A percentile compares a stretch with the other conserved stretches of the same genome.
Evolutionary conservation across 495 filamentous ascomycete genomes (phyloP).

Genomic region (Xylaria telfairii): DNA sequence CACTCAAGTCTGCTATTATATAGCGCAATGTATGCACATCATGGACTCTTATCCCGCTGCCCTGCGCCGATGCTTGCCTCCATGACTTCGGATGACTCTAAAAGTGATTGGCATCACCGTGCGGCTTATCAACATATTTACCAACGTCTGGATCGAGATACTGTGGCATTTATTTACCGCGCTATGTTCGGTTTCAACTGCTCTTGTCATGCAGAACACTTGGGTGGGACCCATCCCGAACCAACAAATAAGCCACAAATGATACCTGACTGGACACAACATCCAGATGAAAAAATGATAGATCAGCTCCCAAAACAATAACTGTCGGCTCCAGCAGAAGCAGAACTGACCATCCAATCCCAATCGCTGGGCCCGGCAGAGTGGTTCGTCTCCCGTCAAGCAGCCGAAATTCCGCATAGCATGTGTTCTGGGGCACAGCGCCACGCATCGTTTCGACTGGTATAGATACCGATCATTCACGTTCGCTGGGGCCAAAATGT

Average conservation of each 20-base stretch:
- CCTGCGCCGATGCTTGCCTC: not conserved
- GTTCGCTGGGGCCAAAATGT: not conserved
- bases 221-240: not conserved
- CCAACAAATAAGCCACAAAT: slow-evolving; percentile 11
- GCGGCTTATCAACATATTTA: not conserved
- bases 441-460: not conserved
- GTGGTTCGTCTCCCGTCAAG: slow-evolving; percentile 11
- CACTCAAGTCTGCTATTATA: not conserved
- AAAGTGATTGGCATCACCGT: not conserved
- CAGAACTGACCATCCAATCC: slow-evolving; percentile 10
- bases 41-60: not conserved
- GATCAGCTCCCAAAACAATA: not conserved
- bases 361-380: slow-evolving; percentile 12
- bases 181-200: slow-evolving; percentile 3
- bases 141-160: not conserved
- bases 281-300: not conserved
- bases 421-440: not conserved
- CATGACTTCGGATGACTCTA: not conserved
- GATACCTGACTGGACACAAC: not conserved
- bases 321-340: not conserved
- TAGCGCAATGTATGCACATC: not conserved
- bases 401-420: not conserved
- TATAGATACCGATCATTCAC: slow-evolving; percentile 5
- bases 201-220: slow-evolving; percentile 6
- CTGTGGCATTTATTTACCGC: not conserved